phyloP scores from a whole-genome alignment of 2,329 filamentous ascomycete genomes.

The Dothideomycetes sp. region DNA sequence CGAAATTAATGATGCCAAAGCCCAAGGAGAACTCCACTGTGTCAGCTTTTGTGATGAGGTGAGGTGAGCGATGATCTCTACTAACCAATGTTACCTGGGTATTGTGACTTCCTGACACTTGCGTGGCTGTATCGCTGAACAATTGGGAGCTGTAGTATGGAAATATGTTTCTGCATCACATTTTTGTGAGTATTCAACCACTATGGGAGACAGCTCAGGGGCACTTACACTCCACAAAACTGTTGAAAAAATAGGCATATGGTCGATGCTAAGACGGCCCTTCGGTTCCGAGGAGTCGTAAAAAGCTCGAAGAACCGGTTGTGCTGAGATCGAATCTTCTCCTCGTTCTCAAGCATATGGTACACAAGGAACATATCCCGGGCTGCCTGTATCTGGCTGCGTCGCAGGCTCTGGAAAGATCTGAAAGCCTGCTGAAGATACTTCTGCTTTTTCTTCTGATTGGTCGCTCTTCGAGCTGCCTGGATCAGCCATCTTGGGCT shows the following conservation, averaged over 20 bases:
- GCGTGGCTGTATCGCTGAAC: not conserved
- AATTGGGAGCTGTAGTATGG: not conserved
- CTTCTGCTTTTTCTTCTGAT: constrained; percentile 30
- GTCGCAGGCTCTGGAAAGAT: constrained; percentile 26
- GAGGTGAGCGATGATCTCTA: too few species aligned
- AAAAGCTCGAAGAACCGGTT: constrained; percentile 38
- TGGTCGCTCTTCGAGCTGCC: constrained; percentile 22
- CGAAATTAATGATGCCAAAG: constrained; percentile 50
- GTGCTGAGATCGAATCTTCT: constrained; percentile 23
- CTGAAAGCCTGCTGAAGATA: constrained; percentile 27
- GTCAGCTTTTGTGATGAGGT: constrained; percentile 23
- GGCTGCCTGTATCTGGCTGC: constrained; percentile 29
- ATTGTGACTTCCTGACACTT: not conserved
- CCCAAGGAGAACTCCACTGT: constrained; percentile 37
- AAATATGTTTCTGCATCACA: constrained; percentile 9
- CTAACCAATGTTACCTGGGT: not conserved
- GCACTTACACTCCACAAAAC: constrained; percentile 41
- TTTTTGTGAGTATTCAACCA: not conserved
- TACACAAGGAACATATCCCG: constrained; percentile 32
- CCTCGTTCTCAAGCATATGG: constrained; percentile 13
- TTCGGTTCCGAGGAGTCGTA: constrained; percentile 21
- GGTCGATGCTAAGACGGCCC: constrained; percentile 23
- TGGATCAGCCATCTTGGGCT: constrained; percentile 34
- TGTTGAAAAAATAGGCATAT: constrained; percentile 42
- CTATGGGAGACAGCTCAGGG: not conserved